Conservation (phyloP, 306 rosid species). For the Sesbania bispinosa region DNA sequence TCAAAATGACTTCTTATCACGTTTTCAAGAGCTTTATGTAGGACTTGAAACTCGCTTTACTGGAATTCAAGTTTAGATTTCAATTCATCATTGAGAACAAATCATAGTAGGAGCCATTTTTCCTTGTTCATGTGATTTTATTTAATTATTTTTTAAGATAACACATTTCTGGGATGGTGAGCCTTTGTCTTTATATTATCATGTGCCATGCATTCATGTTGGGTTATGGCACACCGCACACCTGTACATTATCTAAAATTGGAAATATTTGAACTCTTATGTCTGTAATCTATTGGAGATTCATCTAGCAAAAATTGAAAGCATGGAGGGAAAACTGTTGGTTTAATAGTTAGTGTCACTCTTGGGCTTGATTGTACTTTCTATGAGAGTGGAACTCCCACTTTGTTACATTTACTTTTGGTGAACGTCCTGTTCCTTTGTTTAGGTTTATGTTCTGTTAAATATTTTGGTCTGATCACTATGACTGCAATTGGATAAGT, state of each 20-base stretch:
- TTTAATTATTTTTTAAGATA: slow-evolving; percentile 5
- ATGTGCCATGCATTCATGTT: neutral
- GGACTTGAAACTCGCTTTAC: slow-evolving; percentile 18
- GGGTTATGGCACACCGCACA: slow-evolving; percentile 9
- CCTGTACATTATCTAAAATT: neutral
- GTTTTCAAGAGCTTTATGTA: neutral
- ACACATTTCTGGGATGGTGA: neutral
- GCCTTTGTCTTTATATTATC: slow-evolving; percentile 3
- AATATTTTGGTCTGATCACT: slow-evolving; percentile 2
- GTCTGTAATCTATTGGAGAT: neutral
- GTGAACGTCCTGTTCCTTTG: slow-evolving; percentile 2
- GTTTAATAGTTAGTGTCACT: neutral
- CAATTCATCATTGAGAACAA: neutral
- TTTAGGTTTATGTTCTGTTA: slow-evolving; percentile 13
- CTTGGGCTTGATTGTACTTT: slow-evolving; percentile 1
- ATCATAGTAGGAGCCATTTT: neutral
- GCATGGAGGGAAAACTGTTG: neutral
- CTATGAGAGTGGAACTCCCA: slow-evolving; percentile 2
- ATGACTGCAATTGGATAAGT: neutral
- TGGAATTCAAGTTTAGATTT: neutral
- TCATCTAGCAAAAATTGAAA: neutral
- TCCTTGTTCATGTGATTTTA: neutral
- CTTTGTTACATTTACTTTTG: neutral
- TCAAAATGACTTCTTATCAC: neutral
- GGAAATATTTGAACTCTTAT: no score